Evolutionary conservation across 176 grass and related monocot species (phyloP), one percentile per base, ranked within the genome.

Genomic region (Bothriochloa decipiens): DNA sequence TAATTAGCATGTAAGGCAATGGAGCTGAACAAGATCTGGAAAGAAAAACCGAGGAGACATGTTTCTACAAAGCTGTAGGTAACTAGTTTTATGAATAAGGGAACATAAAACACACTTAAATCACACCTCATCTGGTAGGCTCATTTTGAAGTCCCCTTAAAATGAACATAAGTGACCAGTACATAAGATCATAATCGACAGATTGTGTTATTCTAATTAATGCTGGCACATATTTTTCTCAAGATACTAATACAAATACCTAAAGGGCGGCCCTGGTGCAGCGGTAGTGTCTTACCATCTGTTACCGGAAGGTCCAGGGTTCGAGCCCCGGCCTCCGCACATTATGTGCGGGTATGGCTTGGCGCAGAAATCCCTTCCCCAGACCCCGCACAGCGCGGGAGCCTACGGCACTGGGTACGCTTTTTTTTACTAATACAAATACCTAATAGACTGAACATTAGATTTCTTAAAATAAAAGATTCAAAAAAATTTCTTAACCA

Each of bases 391-490:
- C n/a, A n/a, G n/a, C n/a, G n/a, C n/a, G n/a, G n/a, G n/a, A n/a
- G n/a, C n/a, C n/a, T n/a, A n/a, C n/a, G n/a, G n/a, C n/a, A n/a
- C n/a, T n/a, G n/a, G n/a, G n/a, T n/a, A n/a, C n/a, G n/a, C n/a
- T n/a, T n/a, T n/a, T n/a, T n/a, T n/a, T n/a, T 37, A 36, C 12
- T 45, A 63, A 46, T 70, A 7, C 5, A 72, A 72, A 46, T 45
- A 72, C 64, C 7, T 49, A 46, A 35, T 47, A 47, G 4, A 32
- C 11, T 83, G 26, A 13, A 15, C 41, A 74, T 74, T 58, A 73
- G 61, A 0, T 32, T 47, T 83, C 70, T 64, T 36, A 50, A 74
- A 47, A 62, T 18, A 83, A 73, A 62, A 62, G n/a, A 26, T 33
- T 42, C 25, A 73, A 62, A 60, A 62, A 62, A 5, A 1, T 0